Conservation (phyloP, 2,329 filamentous ascomycete genomes). For the Rhytidhysteron rufulum region DNA sequence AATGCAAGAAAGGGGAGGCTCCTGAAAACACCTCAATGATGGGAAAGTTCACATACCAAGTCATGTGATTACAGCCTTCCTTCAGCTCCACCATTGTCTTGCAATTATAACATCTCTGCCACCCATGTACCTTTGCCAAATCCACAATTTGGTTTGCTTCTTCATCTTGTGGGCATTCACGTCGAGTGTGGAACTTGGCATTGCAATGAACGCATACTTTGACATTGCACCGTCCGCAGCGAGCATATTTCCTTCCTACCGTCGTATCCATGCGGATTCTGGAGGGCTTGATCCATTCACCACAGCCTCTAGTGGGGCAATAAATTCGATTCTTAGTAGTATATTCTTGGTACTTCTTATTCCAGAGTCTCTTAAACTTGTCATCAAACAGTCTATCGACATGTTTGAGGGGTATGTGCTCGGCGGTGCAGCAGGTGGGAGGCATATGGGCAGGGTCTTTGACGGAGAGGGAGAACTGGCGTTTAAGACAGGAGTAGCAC, state of each 20-base stretch:
- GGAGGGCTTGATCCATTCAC: slow-evolving; percentile 73
- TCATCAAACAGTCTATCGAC: slow-evolving; percentile 72
- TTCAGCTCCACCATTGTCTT: slow-evolving; percentile 70
- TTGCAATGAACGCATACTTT: slow-evolving; percentile 74
- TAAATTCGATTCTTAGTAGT: slow-evolving; percentile 72
- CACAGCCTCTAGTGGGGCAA: slow-evolving; percentile 69
- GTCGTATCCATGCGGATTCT: slow-evolving; percentile 56
- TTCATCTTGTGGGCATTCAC: slow-evolving; percentile 69
- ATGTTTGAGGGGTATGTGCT: slow-evolving; percentile 70
- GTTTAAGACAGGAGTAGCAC: slow-evolving; percentile 73
- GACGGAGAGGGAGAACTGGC: slow-evolving; percentile 70
- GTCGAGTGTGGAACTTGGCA: slow-evolving; percentile 64
- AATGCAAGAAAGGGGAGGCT: too few species aligned
- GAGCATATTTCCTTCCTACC: slow-evolving; percentile 59
- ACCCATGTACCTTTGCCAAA: slow-evolving; percentile 64
- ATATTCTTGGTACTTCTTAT: slow-evolving; percentile 73
- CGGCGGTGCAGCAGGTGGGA: slow-evolving; percentile 71
- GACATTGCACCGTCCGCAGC: slow-evolving; percentile 67
- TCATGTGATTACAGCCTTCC: slow-evolving; percentile 86
- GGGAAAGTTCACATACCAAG: slow-evolving; percentile 58
- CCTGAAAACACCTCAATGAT: slow-evolving; percentile 1
- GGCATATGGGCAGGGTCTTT: slow-evolving; percentile 80
- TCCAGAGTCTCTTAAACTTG: slow-evolving; percentile 75
- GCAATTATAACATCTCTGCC: slow-evolving; percentile 74
- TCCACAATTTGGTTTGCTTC: slow-evolving; percentile 61